A percentile compares a stretch with the other conserved stretches of the same genome.
Evolutionary conservation across 2,329 filamentous ascomycete species (phyloP).

Genomic region (Fusarium sp.): DNA sequence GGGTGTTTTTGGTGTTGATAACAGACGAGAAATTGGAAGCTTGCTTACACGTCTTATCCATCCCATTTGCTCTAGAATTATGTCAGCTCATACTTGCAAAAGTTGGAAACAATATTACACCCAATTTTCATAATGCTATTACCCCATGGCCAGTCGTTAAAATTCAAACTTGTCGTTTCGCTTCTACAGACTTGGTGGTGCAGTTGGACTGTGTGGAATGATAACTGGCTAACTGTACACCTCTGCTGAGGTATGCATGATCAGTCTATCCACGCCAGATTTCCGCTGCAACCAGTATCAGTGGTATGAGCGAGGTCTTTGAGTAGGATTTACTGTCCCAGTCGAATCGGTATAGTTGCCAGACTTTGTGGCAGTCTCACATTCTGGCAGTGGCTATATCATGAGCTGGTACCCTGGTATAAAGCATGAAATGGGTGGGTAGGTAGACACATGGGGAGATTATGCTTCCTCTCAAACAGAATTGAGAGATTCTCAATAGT

Average conservation of each 20-base stretch:
- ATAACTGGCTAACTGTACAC: constrained; percentile 1
- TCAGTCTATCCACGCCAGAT: not conserved
- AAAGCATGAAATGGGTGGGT: not conserved
- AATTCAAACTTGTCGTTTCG: constrained; percentile 41
- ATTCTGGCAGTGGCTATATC: not conserved
- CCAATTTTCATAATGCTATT: not conserved
- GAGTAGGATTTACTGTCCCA: not conserved
- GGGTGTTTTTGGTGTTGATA: not conserved
- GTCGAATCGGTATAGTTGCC: not conserved
- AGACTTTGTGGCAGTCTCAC: not conserved
- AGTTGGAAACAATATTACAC: not conserved
- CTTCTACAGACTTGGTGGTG: not conserved
- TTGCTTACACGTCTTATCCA: not conserved
- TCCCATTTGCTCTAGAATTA: not conserved
- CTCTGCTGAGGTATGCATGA: not conserved
- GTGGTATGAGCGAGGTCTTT: not conserved
- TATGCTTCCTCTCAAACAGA: not conserved
- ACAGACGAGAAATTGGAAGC: not conserved
- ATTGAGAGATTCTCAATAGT: not conserved
- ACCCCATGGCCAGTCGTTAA: constrained; percentile 21
- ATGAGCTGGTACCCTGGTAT: not conserved
- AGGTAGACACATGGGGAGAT: not conserved
- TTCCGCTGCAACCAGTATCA: not conserved
- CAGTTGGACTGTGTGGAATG: constrained; percentile 24
- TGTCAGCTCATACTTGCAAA: not conserved